Conservation (phyloP, 768 basidiomycete species). For the Lactarius pseudohatsudake region DNA sequence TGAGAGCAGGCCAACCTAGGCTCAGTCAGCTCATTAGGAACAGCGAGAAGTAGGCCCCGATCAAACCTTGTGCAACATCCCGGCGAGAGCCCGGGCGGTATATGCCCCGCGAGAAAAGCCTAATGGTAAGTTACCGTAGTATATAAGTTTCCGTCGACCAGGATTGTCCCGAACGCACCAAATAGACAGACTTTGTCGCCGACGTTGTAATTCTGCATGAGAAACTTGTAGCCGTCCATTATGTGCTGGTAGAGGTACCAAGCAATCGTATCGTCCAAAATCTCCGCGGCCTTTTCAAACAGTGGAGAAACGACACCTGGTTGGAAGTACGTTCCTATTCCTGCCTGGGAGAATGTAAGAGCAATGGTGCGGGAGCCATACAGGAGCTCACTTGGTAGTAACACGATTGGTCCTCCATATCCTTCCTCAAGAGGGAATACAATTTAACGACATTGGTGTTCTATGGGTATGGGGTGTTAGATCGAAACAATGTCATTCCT, state of each 20-base stretch:
- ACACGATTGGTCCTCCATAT: constrained; percentile 39
- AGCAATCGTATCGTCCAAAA: constrained; percentile 68
- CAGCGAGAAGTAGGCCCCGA: not conserved
- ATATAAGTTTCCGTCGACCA: constrained; percentile 8
- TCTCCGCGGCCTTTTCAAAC: constrained; percentile 55
- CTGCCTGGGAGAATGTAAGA: constrained; percentile 37
- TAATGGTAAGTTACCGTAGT: constrained; percentile 34
- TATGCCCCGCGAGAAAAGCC: constrained; percentile 78
- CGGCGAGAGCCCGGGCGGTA: constrained; percentile 72
- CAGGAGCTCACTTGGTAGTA: constrained; percentile 64
- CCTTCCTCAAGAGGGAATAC: constrained; percentile 41
- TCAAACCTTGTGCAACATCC: constrained; percentile 59
- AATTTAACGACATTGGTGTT: constrained; percentile 45
- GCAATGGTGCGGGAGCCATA: not conserved
- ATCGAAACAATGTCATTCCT: not conserved
- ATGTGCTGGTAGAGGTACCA: constrained; percentile 77
- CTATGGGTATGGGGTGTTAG: constrained; percentile 31
- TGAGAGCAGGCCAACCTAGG: constrained; percentile 68
- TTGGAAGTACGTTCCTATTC: constrained; percentile 51
- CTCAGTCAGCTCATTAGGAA: not conserved
- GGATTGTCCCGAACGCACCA: constrained; percentile 41
- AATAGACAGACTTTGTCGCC: constrained; percentile 78
- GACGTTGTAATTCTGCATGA: constrained; percentile 71
- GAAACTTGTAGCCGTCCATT: constrained; percentile 70
- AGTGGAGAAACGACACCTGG: constrained; percentile 68